These are phyloP conservation scores for Colletotrichum paranaense DNA, from an alignment of 2,329 filamentous ascomycete species.

Conservation along the genomic window DNA sequence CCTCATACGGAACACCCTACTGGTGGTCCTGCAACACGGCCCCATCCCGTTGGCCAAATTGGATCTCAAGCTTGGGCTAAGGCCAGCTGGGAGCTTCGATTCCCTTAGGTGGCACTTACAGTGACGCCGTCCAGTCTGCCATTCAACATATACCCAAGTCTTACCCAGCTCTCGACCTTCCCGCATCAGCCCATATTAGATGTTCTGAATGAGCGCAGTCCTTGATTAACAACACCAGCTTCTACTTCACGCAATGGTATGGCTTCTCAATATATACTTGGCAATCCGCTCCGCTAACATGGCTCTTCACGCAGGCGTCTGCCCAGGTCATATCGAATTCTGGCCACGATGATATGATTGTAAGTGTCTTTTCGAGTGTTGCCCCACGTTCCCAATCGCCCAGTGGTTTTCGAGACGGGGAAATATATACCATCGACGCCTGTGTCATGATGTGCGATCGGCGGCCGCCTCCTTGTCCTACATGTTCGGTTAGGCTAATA, in stretches of 20 bases:
- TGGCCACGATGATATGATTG: constrained; percentile 98
- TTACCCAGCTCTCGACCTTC: neutral
- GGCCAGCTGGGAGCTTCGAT: constrained; percentile 5
- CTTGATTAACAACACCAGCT: neutral
- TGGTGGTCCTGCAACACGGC: neutral
- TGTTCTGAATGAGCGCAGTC: neutral
- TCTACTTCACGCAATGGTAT: constrained; percentile 8
- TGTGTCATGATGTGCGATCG: neutral
- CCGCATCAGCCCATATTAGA: neutral
- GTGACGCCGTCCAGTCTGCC: neutral
- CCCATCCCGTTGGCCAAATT: neutral
- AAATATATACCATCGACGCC: neutral
- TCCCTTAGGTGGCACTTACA: constrained; percentile 9
- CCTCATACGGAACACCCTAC: neutral
- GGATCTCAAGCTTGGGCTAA: neutral
- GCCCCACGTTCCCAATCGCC: neutral
- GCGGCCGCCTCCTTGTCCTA: neutral
- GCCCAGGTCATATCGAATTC: constrained; percentile 58
- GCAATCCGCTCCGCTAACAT: neutral
- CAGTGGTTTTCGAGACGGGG: neutral
- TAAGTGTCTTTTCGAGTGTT: constrained; percentile 63
- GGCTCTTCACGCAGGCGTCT: constrained; percentile 38
- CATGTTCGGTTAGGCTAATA: neutral
- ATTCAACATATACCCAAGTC: neutral
- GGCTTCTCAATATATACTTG: neutral